phyloP scores from a whole-genome alignment of 2,329 filamentous ascomycete species.

The Colletotrichum acutatum region DNA sequence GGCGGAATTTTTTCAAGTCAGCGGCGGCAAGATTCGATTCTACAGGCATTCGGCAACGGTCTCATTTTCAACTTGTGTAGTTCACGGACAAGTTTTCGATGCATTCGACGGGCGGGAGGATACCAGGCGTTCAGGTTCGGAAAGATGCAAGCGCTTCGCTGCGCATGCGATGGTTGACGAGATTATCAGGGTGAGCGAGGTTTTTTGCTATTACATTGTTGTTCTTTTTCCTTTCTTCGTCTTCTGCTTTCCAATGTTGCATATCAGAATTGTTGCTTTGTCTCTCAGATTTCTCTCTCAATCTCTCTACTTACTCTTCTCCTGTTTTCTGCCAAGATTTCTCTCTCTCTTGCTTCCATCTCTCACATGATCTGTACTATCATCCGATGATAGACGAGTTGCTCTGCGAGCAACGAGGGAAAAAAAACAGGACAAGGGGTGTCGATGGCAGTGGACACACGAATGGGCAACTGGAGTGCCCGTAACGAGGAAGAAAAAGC shows the following conservation, averaged over 20 bases:
- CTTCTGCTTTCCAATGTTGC: neutral
- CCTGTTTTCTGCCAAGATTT: neutral
- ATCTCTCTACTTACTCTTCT: conserved; percentile 25
- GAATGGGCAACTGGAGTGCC: conserved; percentile 1
- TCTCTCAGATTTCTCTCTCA: conserved; percentile 12
- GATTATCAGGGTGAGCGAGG: conserved; percentile 18
- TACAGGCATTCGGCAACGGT: conserved; percentile 27
- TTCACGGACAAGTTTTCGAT: conserved; percentile 17
- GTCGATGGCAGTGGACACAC: neutral
- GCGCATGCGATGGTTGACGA: neutral
- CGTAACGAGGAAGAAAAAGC: neutral
- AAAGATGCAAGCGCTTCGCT: conserved; percentile 19
- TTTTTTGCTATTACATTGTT: conserved; percentile 9
- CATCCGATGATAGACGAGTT: conserved; percentile 13
- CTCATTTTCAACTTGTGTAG: conserved; percentile 22
- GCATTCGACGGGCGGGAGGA: conserved; percentile 26
- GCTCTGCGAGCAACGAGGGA: conserved; percentile 19
- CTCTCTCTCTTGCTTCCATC: neutral
- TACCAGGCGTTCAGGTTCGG: conserved; percentile 34
- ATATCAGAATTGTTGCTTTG: conserved; percentile 7
- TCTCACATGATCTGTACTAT: conserved; percentile 32
- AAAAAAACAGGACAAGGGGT: conserved; percentile 16
- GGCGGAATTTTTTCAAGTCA: neutral
- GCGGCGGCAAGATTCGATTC: conserved; percentile 12
- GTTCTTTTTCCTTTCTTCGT: conserved; percentile 1